A percentile compares a stretch with the other conserved stretches of the same genome.
Evolutionary conservation across 768 basidiomycete genomes (phyloP).

Genomic region (Daedaleopsis sinensis): DNA sequence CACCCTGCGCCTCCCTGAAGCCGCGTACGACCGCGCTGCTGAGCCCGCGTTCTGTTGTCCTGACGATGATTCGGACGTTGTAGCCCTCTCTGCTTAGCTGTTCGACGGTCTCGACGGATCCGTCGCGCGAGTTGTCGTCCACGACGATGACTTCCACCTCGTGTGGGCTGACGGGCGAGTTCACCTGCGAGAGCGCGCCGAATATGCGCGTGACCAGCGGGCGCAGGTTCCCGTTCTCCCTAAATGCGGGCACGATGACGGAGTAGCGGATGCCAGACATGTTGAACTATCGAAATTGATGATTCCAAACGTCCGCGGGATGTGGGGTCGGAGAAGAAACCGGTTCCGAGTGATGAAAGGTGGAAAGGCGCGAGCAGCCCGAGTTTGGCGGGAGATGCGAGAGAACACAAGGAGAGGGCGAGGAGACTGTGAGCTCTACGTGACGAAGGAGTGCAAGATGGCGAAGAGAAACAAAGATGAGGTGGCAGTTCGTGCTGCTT

Average conservation of each 20-base stretch:
- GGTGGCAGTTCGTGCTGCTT: slow-evolving; percentile 2
- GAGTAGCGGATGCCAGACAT: slow-evolving; percentile 27
- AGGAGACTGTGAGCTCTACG: not conserved
- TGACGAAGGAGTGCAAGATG: not conserved
- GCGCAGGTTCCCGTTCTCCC: slow-evolving; percentile 31
- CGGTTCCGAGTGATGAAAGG: not conserved
- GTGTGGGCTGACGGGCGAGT: slow-evolving; percentile 30
- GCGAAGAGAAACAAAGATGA: not conserved
- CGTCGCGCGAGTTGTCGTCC: slow-evolving; percentile 35
- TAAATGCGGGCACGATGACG: slow-evolving; percentile 33
- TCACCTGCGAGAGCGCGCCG: slow-evolving; percentile 26
- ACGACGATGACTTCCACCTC: slow-evolving; percentile 33
- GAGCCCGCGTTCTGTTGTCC: slow-evolving; percentile 33
- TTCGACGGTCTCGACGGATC: slow-evolving; percentile 30
- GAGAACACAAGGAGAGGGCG: not conserved
- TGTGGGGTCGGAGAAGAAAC: not conserved
- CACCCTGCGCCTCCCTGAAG: slow-evolving; percentile 33
- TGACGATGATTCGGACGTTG: slow-evolving; percentile 34
- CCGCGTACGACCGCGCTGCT: slow-evolving; percentile 34
- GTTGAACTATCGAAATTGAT: not conserved
- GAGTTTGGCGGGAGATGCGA: slow-evolving; percentile 13
- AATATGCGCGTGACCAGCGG: slow-evolving; percentile 35
- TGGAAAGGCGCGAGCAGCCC: slow-evolving; percentile 4
- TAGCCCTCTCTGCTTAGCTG: slow-evolving; percentile 32
- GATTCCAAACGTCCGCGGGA: not conserved